Percentiles rank a stretch among this genome's conserved stretches.
phyloP scores from a whole-genome alignment of 352 stramenopile species.

The Pythium apleroticum region DNA sequence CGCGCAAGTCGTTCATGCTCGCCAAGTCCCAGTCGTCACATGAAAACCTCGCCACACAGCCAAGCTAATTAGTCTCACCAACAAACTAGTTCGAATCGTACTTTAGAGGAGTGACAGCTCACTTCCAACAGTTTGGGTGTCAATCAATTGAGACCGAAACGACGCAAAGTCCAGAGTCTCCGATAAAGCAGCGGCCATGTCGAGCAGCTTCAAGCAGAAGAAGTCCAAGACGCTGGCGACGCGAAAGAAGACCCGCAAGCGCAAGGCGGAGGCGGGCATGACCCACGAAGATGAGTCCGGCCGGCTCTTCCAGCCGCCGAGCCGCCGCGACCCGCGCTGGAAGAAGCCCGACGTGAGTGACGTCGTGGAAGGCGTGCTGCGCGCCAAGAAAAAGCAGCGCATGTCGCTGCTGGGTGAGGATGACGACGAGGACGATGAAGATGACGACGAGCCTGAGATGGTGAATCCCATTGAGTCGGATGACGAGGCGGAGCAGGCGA shows the following conservation, averaged over 20 bases:
- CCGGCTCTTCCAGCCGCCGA: slow-evolving; percentile 71
- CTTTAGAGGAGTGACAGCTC: slow-evolving; percentile 3
- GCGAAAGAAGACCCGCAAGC: slow-evolving; percentile 80
- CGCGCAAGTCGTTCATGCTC: not conserved
- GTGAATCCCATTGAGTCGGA: slow-evolving; percentile 23
- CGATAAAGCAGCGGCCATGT: slow-evolving; percentile 34
- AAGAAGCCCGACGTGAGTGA: slow-evolving; percentile 56
- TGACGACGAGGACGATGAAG: slow-evolving; percentile 18
- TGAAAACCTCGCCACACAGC: not conserved
- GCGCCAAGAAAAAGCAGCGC: slow-evolving; percentile 43
- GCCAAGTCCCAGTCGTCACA: not conserved
- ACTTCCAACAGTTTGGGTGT: slow-evolving; percentile 6
- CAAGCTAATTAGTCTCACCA: no score
- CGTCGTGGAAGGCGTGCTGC: slow-evolving; percentile 38
- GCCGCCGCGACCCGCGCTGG: slow-evolving; percentile 66
- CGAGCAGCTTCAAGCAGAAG: slow-evolving; percentile 86
- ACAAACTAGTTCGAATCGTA: slow-evolving; percentile 9
- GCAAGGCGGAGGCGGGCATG: slow-evolving; percentile 56
- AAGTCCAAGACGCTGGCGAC: slow-evolving; percentile 79
- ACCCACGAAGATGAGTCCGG: slow-evolving; percentile 67
- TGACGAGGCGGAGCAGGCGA: slow-evolving; percentile 28
- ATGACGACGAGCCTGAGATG: slow-evolving; percentile 20
- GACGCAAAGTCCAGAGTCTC: not conserved
- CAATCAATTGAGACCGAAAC: slow-evolving; percentile 8
- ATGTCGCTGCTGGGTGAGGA: slow-evolving; percentile 16